phyloP scores from a whole-genome alignment of 1,139 yeast genomes.

The Yamadazyma pseudoaaseri region DNA sequence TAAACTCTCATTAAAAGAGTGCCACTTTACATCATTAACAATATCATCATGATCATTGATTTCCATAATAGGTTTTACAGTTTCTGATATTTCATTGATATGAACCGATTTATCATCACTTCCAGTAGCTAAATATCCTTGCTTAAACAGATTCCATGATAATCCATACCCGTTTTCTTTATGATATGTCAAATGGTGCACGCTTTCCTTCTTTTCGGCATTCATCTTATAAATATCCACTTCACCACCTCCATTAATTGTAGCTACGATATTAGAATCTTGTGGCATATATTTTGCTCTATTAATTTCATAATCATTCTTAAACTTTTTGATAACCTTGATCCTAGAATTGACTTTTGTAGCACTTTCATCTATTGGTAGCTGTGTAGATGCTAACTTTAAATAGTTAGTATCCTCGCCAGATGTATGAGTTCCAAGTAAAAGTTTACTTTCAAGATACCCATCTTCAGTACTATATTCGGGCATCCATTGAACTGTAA shows the following conservation, averaged over 20 bases:
- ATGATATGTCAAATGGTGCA: constrained; percentile 50
- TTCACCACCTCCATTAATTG: constrained; percentile 76
- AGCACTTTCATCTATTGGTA: constrained; percentile 44
- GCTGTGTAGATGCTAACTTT: constrained; percentile 69
- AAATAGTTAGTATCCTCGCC: constrained; percentile 76
- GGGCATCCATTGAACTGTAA: constrained; percentile 77
- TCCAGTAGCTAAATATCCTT: constrained; percentile 55
- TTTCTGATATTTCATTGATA: constrained; percentile 48
- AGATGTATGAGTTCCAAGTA: constrained; percentile 86
- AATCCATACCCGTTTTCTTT: constrained; percentile 70
- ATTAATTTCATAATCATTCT: constrained; percentile 63
- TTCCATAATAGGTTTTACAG: constrained; percentile 19
- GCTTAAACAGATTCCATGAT: constrained; percentile 52
- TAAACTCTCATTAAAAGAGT: constrained; percentile 43
- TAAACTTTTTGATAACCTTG: constrained; percentile 58
- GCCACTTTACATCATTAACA: constrained; percentile 78
- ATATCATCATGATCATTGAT: constrained; percentile 48
- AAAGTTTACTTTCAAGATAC: constrained; percentile 44
- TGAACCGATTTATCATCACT: constrained; percentile 66
- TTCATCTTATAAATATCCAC: constrained; percentile 60
- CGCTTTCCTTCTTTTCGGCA: constrained; percentile 23
- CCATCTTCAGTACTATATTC: constrained; percentile 32
- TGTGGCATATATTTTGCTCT: constrained; percentile 84
- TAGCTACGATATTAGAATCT: constrained; percentile 63
- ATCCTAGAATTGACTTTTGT: constrained; percentile 48